phyloP scores from a whole-genome alignment of 257 asterid genomes.

The Penstemon barbatus region DNA sequence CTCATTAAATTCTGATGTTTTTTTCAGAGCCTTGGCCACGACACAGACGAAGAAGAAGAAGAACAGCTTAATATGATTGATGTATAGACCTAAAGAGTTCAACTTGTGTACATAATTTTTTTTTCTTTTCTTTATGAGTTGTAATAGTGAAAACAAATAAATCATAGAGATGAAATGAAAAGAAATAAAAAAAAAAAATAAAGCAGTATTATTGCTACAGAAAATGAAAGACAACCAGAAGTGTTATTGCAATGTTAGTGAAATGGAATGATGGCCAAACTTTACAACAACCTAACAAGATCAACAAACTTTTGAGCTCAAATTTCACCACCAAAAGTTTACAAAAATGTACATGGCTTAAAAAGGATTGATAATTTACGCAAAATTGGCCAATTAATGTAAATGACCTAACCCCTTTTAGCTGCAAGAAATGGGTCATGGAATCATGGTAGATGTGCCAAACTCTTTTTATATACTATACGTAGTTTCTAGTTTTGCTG shows the following conservation, averaged over 20 bases:
- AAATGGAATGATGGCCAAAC: constrained; percentile 15
- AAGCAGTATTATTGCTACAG: background rate
- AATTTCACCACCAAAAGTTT: constrained; percentile 8
- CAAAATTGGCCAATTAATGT: too few relatives aligned
- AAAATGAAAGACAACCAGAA: constrained; percentile 23
- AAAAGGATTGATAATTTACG: too few relatives aligned
- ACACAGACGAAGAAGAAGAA: constrained; percentile 33
- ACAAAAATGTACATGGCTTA: too few relatives aligned
- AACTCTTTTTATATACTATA: constrained; percentile 8
- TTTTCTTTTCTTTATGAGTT: constrained; percentile 9
- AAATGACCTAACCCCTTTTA: background rate
- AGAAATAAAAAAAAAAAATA: background rate
- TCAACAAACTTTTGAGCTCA: constrained; percentile 14
- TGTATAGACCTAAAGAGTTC: constrained; percentile 25
- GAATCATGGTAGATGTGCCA: background rate
- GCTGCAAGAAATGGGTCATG: background rate
- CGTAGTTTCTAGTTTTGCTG: constrained; percentile 34
- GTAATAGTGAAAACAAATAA: background rate
- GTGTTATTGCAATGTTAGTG: background rate
- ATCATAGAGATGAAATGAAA: constrained; percentile 20
- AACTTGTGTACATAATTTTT: constrained; percentile 20
- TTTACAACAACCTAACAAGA: background rate
- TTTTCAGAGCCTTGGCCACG: constrained; percentile 36
- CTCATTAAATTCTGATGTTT: background rate
- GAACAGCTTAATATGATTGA: background rate